Evolutionary conservation across 106 monocot species (phyloP).

Genomic region (Dendrobium catenatum): DNA sequence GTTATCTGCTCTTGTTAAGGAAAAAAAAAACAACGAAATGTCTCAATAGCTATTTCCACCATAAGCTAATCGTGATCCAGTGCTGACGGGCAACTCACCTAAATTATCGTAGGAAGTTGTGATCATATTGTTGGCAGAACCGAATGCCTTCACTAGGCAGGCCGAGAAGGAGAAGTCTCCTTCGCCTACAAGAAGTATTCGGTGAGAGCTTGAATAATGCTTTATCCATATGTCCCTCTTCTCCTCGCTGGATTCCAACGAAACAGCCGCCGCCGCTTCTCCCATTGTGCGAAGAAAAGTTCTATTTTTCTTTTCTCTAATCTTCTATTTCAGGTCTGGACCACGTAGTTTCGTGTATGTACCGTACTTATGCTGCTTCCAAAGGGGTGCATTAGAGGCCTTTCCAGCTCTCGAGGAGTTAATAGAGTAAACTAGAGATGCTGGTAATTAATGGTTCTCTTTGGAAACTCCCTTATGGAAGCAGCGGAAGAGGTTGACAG

Average conservation of each 20-base stretch:
- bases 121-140: slow-evolving; percentile 3
- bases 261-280: not conserved
- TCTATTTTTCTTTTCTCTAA: not conserved
- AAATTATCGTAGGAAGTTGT: too few relatives aligned
- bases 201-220: slow-evolving; percentile 16
- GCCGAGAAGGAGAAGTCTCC: slow-evolving; percentile 23
- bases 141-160: slow-evolving; percentile 10
- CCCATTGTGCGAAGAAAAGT: not conserved
- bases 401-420: not conserved
- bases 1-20: too few relatives aligned
- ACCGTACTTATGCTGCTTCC: not conserved
- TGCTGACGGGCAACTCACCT: too few relatives aligned
- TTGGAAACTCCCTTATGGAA: not conserved
- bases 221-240: slow-evolving; percentile 12
- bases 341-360: not conserved
- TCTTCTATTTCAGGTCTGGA: too few relatives aligned
- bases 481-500: not conserved
- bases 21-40: too few relatives aligned
- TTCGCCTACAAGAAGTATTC: slow-evolving; percentile 20
- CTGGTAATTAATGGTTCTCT: too few relatives aligned
- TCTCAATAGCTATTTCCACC: too few relatives aligned
- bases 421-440: not conserved
- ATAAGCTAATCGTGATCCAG: too few relatives aligned
- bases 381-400: not conserved
- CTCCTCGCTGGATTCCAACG: too few relatives aligned